A percentile compares a stretch with the other conserved stretches of the same genome.
phyloP scores from a whole-genome alignment of 2,329 filamentous ascomycete species.

The Aspergillus alliaceus region DNA sequence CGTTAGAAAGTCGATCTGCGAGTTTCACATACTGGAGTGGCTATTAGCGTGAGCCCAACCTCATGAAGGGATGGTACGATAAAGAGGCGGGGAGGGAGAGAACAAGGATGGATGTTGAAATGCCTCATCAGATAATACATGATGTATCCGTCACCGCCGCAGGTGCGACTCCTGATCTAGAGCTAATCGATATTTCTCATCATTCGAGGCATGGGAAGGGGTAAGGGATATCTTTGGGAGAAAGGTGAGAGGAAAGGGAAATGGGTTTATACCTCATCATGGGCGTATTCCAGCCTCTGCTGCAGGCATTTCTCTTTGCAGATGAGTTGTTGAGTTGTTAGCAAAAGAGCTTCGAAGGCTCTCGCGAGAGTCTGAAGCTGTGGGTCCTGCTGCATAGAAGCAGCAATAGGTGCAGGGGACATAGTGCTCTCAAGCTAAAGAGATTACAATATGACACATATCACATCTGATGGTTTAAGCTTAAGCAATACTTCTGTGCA shows the following conservation, averaged over 20 bases:
- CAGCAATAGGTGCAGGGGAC: slow-evolving; percentile 32
- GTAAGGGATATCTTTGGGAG: not conserved
- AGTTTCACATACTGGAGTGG: slow-evolving; percentile 35
- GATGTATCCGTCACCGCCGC: slow-evolving; percentile 64
- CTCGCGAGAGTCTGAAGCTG: slow-evolving; percentile 39
- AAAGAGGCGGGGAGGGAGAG: slow-evolving; percentile 13
- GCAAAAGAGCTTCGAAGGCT: slow-evolving; percentile 44
- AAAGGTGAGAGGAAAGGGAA: slow-evolving; percentile 2
- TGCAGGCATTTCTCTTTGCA: slow-evolving; percentile 41
- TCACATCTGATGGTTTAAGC: slow-evolving; percentile 22
- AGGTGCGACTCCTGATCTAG: slow-evolving; percentile 74
- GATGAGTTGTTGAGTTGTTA: slow-evolving; percentile 40
- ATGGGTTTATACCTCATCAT: slow-evolving; percentile 40
- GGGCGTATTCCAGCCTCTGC: slow-evolving; percentile 37
- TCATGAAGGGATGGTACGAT: not conserved
- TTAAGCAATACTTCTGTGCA: slow-evolving; percentile 25
- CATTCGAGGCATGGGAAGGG: slow-evolving; percentile 37
- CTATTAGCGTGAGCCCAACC: slow-evolving; percentile 27
- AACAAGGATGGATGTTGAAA: slow-evolving; percentile 14
- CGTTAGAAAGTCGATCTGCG: slow-evolving; percentile 30
- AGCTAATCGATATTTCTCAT: slow-evolving; percentile 66
- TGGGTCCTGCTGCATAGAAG: slow-evolving; percentile 32
- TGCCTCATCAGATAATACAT: slow-evolving; percentile 54
- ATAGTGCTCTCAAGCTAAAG: slow-evolving; percentile 23
- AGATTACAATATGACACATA: slow-evolving; percentile 24